These are phyloP conservation scores for Gossypium arboreum DNA, from an alignment of 345 rosid species.

Conservation along the genomic window DNA sequence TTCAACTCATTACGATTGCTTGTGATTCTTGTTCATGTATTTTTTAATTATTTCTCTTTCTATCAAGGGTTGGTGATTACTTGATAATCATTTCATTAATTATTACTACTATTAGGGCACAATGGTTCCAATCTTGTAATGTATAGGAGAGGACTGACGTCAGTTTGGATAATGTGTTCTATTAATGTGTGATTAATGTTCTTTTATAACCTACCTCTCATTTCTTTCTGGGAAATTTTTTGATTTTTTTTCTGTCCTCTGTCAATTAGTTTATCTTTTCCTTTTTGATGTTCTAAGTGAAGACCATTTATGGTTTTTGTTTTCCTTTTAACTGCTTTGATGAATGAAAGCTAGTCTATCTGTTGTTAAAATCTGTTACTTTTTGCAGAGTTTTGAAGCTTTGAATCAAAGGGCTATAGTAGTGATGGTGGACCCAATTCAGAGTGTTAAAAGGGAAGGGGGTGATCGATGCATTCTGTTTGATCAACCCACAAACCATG, in stretches of 20 bases:
- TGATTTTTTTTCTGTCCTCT: neutral
- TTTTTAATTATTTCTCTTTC: neutral
- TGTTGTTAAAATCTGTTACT: conserved; percentile 1
- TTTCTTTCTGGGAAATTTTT: neutral
- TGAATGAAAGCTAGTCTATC: neutral
- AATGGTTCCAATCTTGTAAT: neutral
- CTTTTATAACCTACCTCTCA: neutral
- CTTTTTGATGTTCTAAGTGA: neutral
- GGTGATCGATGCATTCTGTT: conserved; percentile 95
- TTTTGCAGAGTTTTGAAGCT: conserved; percentile 93
- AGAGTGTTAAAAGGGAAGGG: conserved; percentile 94
- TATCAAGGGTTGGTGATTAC: neutral
- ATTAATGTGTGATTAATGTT: neutral
- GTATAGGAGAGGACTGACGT: too few species aligned
- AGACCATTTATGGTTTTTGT: neutral
- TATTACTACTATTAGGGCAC: too few species aligned
- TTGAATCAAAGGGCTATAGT: conserved; percentile 95
- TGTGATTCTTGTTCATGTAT: neutral
- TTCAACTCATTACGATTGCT: neutral
- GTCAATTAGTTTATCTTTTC: neutral
- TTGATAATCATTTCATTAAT: neutral
- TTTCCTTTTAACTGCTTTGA: neutral
- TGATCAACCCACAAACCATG: conserved; percentile 95
- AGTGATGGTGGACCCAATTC: conserved; percentile 97
- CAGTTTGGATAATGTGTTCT: too few species aligned